Conservation (phyloP, 2,329 filamentous ascomycete genomes). For the Onygenales sp. region DNA sequence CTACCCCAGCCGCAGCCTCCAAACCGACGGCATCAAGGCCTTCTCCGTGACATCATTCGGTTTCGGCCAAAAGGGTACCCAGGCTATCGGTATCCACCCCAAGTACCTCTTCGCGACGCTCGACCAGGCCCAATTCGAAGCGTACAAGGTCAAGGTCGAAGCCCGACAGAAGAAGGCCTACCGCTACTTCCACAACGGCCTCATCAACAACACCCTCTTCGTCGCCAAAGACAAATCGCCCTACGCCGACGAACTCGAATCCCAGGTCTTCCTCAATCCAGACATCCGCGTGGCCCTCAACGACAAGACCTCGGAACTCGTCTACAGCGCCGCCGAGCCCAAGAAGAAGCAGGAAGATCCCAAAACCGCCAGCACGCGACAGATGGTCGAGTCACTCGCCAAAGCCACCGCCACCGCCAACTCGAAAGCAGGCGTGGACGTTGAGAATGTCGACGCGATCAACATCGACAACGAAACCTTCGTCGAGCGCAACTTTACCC, state of each 20-base stretch:
- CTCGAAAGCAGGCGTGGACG: slow-evolving; percentile 85
- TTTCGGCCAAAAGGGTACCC: slow-evolving; percentile 97
- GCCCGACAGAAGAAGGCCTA: slow-evolving; percentile 97
- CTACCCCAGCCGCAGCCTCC: slow-evolving; percentile 87
- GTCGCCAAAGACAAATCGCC: slow-evolving; percentile 88
- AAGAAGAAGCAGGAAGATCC: slow-evolving; percentile 46
- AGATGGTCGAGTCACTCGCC: slow-evolving; percentile 69
- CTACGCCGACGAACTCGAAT: slow-evolving; percentile 80
- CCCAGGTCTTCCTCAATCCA: slow-evolving; percentile 86
- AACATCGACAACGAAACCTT: slow-evolving; percentile 94
- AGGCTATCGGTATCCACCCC: slow-evolving; percentile 93
- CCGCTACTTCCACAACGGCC: slow-evolving; percentile 94
- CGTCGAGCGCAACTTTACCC: slow-evolving; percentile 87
- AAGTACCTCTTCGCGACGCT: slow-evolving; percentile 94
- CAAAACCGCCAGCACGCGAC: slow-evolving; percentile 54
- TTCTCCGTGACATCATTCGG: slow-evolving; percentile 99
- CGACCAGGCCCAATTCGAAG: slow-evolving; percentile 69
- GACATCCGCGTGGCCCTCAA: slow-evolving; percentile 75
- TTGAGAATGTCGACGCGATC: slow-evolving; percentile 78
- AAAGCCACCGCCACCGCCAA: slow-evolving; percentile 51
- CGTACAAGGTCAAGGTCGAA: slow-evolving; percentile 81
- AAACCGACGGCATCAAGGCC: slow-evolving; percentile 96
- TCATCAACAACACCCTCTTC: slow-evolving; percentile 97
- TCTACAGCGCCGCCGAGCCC: slow-evolving; percentile 60
- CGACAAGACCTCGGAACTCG: slow-evolving; percentile 75